Evolutionary conservation across 2,329 filamentous ascomycete genomes (phyloP).

Genomic region (Pseudonectria buxi): DNA sequence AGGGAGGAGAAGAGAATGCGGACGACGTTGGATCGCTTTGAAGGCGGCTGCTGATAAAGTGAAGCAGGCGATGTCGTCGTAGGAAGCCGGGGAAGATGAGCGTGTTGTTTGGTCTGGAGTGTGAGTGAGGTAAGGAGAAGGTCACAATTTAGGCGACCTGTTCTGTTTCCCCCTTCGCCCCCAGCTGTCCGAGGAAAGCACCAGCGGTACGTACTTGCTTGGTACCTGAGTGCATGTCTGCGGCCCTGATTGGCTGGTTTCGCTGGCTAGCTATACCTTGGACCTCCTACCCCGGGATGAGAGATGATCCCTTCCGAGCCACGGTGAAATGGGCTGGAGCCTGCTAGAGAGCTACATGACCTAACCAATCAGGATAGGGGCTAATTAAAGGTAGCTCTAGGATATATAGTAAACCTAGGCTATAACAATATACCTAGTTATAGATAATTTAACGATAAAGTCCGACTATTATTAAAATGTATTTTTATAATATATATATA

Average conservation of each 20-base stretch:
- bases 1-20: not conserved
- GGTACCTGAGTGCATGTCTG: not conserved
- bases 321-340: not conserved
- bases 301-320: too few species aligned
- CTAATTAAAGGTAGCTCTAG: too few species aligned
- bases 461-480: too few species aligned
- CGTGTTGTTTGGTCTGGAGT: constrained; percentile 16
- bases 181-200: too few species aligned
- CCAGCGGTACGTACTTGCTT: too few species aligned
- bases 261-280: not conserved
- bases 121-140: constrained; percentile 20
- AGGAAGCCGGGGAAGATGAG: constrained; percentile 11
- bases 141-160: constrained; percentile 29
- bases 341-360: too few species aligned
- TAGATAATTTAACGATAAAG: too few species aligned
- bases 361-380: too few species aligned
- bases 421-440: too few species aligned
- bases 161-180: constrained; percentile 24
- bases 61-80: constrained; percentile 21
- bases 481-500: too few species aligned
- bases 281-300: too few species aligned
- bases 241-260: not conserved
- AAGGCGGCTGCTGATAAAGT: constrained; percentile 19
- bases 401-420: too few species aligned
- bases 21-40: constrained; percentile 15